Evolutionary conservation across 345 rosid genomes (phyloP), one percentile per base, ranked within the genome.

Genomic region (Combretum micranthum): DNA sequence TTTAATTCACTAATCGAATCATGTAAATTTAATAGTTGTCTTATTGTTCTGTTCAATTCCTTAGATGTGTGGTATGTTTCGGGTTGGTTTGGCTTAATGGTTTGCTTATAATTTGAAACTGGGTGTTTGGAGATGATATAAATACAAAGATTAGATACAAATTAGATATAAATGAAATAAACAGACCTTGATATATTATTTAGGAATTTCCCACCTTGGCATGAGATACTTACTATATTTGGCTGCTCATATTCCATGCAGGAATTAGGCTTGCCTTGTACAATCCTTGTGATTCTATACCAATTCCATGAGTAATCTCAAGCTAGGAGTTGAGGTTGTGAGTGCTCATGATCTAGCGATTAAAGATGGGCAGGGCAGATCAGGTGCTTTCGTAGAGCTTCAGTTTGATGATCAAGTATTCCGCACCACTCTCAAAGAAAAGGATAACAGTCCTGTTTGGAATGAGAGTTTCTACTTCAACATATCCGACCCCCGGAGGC

Each of bases 301-400:
- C 5, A 32, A 32, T 32, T 32, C 51, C 17, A 92, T 92, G 98
- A 77, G 69, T 74, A 67, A 69, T 78, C 80, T 82, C 32, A 88
- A 80, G 85, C 86, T 92, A 42, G 90, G 90, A 42, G 95, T 92
- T 55, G 95, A 88, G 70, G 93, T 92, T 32, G 81, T 77, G 59
- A 63, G 96, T 51, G 96, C 95, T 1, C 80, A 78, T 49, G 87
- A 79, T 23, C 93, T 92, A 22, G 48, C 77, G 71, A 68, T 88
- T 20, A 83, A 71, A 65, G 91, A 83, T 16, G 83, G 73, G 50
- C 74, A 74, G 62, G 85, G 78, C 48, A 74, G 78, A 26, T 66
- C 83, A 20, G 81, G 63, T 73, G 63, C 91, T 53, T 84, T 65
- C 53, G 98, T 86, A 44, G 96, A 92, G 78, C 81, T 92, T 39